Evolutionary conservation across 2,329 filamentous ascomycete genomes (phyloP).

Genomic region (Aureobasidium sp.): DNA sequence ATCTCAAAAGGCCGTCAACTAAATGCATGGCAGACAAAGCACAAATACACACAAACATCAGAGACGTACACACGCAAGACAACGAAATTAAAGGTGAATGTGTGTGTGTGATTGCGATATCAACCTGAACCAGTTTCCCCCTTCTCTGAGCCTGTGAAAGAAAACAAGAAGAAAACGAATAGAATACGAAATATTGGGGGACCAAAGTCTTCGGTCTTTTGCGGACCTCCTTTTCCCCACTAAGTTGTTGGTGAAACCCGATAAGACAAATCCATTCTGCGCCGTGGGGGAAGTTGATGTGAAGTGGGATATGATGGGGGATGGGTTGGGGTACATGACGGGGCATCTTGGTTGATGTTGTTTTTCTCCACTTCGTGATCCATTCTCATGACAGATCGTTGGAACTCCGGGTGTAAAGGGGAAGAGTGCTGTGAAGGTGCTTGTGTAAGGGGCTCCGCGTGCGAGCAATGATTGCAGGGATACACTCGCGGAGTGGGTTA

Average conservation of each 20-base stretch:
- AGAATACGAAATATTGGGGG: constrained; percentile 7
- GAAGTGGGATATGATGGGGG: not conserved
- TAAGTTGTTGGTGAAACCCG: not conserved
- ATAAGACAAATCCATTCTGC: constrained; percentile 2
- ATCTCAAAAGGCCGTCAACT: too few relatives aligned
- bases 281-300: not conserved
- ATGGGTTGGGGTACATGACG: not conserved
- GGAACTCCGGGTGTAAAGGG: not conserved
- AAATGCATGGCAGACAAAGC: not conserved
- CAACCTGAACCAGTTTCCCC: not conserved
- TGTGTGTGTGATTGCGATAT: not conserved
- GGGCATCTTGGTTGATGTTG: not conserved
- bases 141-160: not conserved
- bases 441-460: not conserved
- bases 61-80: not conserved
- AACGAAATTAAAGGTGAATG: not conserved
- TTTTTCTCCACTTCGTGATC: constrained; percentile 8
- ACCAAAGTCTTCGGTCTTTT: constrained; percentile 3
- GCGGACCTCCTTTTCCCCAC: not conserved
- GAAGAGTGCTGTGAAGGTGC: not conserved
- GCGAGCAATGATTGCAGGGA: not conserved
- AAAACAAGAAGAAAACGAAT: not conserved
- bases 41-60: not conserved
- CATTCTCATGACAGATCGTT: not conserved
- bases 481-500: not conserved